Percentiles rank a stretch among this genome's conserved stretches.
Conservation (phyloP, 495 filamentous ascomycete genomes). For the Elasticomyces elasticus region DNA sequence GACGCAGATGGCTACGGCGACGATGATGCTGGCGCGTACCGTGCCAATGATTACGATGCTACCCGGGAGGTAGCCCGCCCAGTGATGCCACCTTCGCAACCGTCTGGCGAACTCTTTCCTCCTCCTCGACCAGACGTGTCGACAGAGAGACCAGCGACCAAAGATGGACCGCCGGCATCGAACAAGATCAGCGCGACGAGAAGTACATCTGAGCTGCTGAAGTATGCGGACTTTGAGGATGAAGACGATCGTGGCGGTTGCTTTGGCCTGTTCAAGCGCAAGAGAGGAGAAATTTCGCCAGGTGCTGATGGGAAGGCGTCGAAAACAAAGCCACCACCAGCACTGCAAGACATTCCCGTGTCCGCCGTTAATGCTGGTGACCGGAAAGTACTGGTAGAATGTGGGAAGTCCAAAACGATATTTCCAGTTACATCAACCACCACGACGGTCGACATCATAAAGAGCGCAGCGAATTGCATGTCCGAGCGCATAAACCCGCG, state of each 20-base stretch:
- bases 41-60: background rate
- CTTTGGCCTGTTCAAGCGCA: constrained; percentile 22
- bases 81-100: background rate
- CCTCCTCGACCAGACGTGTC: constrained; percentile 2
- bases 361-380: constrained; percentile 79
- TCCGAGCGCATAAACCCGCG: constrained; percentile 48
- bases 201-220: constrained; percentile 3
- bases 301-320: background rate
- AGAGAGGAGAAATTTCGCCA: constrained; percentile 5
- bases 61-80: background rate
- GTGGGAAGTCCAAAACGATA: constrained; percentile 48
- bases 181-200: constrained; percentile 17
- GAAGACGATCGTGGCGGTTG: constrained; percentile 10
- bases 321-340: background rate
- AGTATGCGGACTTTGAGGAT: constrained; percentile 1
- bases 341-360: constrained; percentile 55
- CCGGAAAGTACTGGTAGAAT: constrained; percentile 59
- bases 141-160: background rate
- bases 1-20: constrained; percentile 4
- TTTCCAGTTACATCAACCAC: constrained; percentile 65
- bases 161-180: constrained; percentile 13
- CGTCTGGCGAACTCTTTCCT: constrained; percentile 17
- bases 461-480: constrained; percentile 45
- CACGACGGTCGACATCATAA: constrained; percentile 60
- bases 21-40: background rate